Conservation (phyloP, 306 rosid species). For the Cucumis cinereus region DNA sequence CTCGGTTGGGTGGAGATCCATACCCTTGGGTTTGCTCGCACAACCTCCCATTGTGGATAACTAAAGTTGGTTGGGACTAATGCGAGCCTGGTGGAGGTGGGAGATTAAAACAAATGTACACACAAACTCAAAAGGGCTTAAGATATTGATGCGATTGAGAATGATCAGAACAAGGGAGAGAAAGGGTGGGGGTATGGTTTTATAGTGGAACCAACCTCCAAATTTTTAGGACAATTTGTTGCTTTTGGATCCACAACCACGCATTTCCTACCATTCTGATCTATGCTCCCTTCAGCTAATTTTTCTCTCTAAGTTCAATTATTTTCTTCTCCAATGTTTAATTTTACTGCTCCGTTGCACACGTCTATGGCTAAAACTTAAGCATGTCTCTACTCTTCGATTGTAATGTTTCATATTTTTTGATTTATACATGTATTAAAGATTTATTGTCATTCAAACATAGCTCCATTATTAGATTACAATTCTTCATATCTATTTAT, state of each 20-base stretch:
- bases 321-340: too few relatives aligned
- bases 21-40: slow-evolving; percentile 57
- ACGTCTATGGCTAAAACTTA: too few relatives aligned
- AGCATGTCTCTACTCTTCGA: too few relatives aligned
- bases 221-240: neutral
- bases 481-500: too few relatives aligned
- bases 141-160: neutral
- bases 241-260: neutral
- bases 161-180: neutral
- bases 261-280: neutral
- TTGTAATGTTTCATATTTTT: too few relatives aligned
- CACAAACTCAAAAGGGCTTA: neutral
- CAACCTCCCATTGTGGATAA: slow-evolving; percentile 65
- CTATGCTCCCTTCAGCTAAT: too few relatives aligned
- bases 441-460: too few relatives aligned
- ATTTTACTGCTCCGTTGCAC: too few relatives aligned
- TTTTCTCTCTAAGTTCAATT: too few relatives aligned
- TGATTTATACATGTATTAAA: too few relatives aligned
- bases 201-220: neutral
- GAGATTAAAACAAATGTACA: neutral
- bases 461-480: too few relatives aligned
- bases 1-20: slow-evolving; percentile 23
- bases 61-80: neutral
- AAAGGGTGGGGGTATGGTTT: neutral
- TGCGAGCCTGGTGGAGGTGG: neutral